These are phyloP conservation scores for Clathrus columnatus DNA, from an alignment of 768 basidiomycete species.

Conservation along the genomic window DNA sequence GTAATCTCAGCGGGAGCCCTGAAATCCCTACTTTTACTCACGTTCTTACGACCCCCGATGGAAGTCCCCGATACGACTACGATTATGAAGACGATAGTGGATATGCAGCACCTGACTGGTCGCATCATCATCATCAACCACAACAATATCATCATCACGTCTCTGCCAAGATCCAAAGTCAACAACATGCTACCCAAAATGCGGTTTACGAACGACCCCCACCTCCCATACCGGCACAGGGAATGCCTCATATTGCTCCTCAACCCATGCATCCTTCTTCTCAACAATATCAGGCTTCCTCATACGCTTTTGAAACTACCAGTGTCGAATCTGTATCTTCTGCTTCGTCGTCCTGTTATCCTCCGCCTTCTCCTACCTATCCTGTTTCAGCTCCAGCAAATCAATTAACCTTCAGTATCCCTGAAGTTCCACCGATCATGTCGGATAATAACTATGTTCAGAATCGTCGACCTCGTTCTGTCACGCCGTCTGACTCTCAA, in stretches of 20 bases:
- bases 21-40: conserved; percentile 14
- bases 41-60: conserved; percentile 10
- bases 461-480: conserved; percentile 5
- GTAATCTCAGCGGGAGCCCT: conserved; percentile 16
- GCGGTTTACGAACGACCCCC: background rate
- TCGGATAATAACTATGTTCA: background rate
- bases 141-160: background rate
- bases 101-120: background rate
- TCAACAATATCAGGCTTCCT: background rate
- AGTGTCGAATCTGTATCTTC: background rate
- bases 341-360: background rate
- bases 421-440: background rate
- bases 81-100: background rate
- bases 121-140: background rate
- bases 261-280: background rate
- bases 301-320: background rate
- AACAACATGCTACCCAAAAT: background rate
- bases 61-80: background rate
- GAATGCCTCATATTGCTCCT: background rate
- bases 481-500: background rate
- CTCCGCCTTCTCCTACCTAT: background rate
- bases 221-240: background rate
- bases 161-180: background rate
- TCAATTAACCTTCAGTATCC: background rate
- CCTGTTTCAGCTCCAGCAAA: conserved; percentile 2